phyloP scores from a whole-genome alignment of 2,329 filamentous ascomycete species.

The Ilyonectria sp. region DNA sequence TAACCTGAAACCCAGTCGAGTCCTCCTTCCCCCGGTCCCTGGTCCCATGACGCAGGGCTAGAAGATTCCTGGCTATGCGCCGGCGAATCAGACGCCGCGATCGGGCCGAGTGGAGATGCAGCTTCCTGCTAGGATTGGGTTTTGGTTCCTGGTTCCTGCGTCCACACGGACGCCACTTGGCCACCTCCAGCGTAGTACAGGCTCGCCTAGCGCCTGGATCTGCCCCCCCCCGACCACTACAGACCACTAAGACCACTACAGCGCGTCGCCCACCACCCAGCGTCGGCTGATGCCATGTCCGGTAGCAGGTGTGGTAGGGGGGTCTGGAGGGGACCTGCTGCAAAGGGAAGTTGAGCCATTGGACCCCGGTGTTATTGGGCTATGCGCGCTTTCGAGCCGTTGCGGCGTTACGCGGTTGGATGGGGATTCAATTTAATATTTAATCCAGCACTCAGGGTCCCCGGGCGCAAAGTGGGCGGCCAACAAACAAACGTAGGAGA shows the following conservation, averaged over 20 bases:
- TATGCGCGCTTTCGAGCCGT: constrained; percentile 1
- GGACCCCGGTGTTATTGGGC: background rate
- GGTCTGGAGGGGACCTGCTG: background rate
- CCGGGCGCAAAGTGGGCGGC: background rate
- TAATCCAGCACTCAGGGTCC: background rate
- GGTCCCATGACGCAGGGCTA: background rate
- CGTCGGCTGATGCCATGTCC: background rate
- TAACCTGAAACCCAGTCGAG: background rate
- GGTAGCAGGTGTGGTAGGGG: constrained; percentile 1
- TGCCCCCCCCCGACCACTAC: background rate
- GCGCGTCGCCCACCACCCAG: constrained; percentile 28
- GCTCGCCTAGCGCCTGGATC: constrained; percentile 38
- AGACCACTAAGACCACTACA: background rate
- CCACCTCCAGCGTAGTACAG: background rate
- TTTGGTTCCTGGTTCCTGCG: constrained; percentile 45
- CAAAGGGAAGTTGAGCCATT: background rate
- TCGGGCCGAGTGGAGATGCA: background rate
- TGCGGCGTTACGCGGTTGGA: background rate
- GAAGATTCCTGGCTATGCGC: background rate
- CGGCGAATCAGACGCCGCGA: constrained; percentile 1
- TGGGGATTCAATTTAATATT: constrained; percentile 1
- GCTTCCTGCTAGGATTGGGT: background rate
- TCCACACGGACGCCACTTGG: constrained; percentile 20
- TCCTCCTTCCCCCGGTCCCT: background rate
- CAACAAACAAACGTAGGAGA: background rate